Percentiles rank a stretch among this genome's conserved stretches.
Conservation (phyloP, 306 rosid genomes). For the Lagenaria siceraria region DNA sequence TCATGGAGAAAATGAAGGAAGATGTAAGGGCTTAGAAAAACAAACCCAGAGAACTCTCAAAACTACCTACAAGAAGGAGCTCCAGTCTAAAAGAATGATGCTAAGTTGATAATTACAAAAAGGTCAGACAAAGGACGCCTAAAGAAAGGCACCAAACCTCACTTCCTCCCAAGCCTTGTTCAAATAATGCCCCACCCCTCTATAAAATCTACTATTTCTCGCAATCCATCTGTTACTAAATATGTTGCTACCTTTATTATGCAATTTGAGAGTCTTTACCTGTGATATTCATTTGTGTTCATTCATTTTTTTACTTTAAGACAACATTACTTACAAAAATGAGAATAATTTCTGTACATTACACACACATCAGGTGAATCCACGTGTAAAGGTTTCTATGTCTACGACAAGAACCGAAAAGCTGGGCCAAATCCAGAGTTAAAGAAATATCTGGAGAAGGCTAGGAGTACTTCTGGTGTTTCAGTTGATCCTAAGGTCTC, state of each 20-base stretch:
- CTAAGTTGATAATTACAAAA: neutral
- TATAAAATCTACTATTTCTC: too few species aligned
- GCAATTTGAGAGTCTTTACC: neutral
- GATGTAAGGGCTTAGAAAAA: neutral
- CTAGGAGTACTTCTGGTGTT: slow-evolving; percentile 52
- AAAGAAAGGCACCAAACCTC: neutral
- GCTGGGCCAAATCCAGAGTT: slow-evolving; percentile 83
- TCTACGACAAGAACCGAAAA: slow-evolving; percentile 62
- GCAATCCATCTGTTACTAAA: neutral
- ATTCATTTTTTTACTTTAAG: neutral
- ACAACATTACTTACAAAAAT: neutral
- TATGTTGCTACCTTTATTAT: neutral
- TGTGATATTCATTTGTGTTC: neutral
- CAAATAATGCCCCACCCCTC: neutral
- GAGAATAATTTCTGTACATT: neutral
- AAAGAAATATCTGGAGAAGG: slow-evolving; percentile 69
- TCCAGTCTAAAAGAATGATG: neutral
- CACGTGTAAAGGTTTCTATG: slow-evolving; percentile 65
- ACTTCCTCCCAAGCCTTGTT: neutral
- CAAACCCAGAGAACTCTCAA: neutral
- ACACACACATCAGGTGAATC: slow-evolving; percentile 46
- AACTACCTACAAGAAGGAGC: neutral
- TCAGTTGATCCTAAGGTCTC: slow-evolving; percentile 70
- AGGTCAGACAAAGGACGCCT: neutral
- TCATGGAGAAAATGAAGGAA: too few species aligned